These are phyloP conservation scores for Chlorociboria aeruginascens DNA, from an alignment of 495 filamentous ascomycete species.

Conservation along the genomic window DNA sequence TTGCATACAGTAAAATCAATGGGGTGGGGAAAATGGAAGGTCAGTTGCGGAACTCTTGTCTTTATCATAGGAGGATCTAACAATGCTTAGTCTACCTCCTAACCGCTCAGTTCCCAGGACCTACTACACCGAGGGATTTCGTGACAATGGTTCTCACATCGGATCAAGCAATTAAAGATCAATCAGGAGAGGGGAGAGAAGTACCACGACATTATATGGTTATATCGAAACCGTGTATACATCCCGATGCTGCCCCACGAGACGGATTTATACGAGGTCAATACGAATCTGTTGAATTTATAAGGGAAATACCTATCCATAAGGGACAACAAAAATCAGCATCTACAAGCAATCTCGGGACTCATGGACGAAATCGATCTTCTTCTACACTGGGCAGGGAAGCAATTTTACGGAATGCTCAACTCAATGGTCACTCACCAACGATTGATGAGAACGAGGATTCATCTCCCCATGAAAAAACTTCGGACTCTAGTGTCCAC, in stretches of 20 bases:
- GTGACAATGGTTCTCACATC: constrained; percentile 61
- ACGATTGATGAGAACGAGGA: constrained; percentile 7
- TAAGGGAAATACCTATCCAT: constrained; percentile 61
- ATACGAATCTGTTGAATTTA: constrained; percentile 88
- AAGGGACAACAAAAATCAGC: constrained; percentile 20
- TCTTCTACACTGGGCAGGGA: constrained; percentile 11
- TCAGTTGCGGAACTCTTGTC: constrained; percentile 20
- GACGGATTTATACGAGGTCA: constrained; percentile 66
- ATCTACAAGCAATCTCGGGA: constrained; percentile 15
- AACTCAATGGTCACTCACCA: constrained; percentile 5
- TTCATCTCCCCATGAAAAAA: background rate
- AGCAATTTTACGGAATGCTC: constrained; percentile 16
- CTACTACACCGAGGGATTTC: constrained; percentile 80
- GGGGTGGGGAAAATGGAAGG: constrained; percentile 46
- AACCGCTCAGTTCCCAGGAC: constrained; percentile 81
- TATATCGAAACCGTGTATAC: constrained; percentile 70
- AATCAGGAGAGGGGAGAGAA: constrained; percentile 11
- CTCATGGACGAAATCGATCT: constrained; percentile 5
- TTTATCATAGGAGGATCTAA: background rate
- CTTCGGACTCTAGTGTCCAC: background rate
- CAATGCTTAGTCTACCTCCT: constrained; percentile 58
- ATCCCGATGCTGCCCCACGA: constrained; percentile 56
- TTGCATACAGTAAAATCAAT: constrained; percentile 45
- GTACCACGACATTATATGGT: constrained; percentile 63
- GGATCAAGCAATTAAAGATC: constrained; percentile 20